Evolutionary conservation across 805 yeast species (phyloP), one percentile per base, ranked within the genome.

Genomic region (Candida dajiaensis): DNA sequence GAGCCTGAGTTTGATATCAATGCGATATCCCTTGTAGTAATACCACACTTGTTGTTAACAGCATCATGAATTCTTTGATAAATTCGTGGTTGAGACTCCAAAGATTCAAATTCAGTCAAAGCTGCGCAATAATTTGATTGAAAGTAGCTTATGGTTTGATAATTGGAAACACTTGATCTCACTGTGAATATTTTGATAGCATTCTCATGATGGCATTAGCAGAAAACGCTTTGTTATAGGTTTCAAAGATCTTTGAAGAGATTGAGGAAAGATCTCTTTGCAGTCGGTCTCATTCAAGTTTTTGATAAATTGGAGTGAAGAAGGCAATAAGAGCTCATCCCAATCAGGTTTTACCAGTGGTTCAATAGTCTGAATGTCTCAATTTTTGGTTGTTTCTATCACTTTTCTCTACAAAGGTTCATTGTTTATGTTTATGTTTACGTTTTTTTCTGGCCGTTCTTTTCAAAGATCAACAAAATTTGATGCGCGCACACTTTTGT

Each of bases 111-210:
- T 51, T 81, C 85, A 50, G 85, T 70, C 44, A 94, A 73, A 61
- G 84, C 81, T 40, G 82, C 74, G 71, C 99, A 92, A 58, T 89
- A 94, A 54, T 84, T 85, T 22, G 97, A 96, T 57, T 43, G 51
- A 68, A 65, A 61, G 57, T 68, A 69, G 50, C 69, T 76, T 51
- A 51, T 59, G 6, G 58, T 62, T n/a, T 35, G 59, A 68, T 63
- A 56, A 60, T 44, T 35, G 58, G 58, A 48, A 68, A 68, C 4
- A 76, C 66, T 12, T 60, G 58, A 20, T 58, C 49, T 81, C 81
- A 77, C 46, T 68, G 58, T 13, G 71, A 70, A 35, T 66, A 65
- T 11, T 59, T 47, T 26, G 67, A 68, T 59, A 65, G 63, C 50
- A 58, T 73, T 48, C 61, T 69, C 46, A 70, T 69, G 46, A 69